These are phyloP conservation scores for Didymella sp. DNA, from an alignment of 2,329 filamentous ascomycete species.

Conservation along the genomic window DNA sequence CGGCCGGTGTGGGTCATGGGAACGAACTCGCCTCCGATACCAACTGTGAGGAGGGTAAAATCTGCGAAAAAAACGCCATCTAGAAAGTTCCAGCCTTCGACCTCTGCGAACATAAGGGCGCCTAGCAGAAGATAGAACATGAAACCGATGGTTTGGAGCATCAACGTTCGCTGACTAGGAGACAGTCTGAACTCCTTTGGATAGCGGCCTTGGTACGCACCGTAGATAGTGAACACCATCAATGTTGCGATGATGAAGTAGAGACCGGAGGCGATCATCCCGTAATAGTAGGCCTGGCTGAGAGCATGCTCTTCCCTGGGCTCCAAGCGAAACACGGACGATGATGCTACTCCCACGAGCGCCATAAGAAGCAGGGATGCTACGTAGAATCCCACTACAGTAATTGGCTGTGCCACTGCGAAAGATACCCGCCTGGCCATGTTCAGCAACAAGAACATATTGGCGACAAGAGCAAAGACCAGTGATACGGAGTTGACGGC, in stretches of 20 bases:
- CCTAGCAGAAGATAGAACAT: conserved; percentile 58
- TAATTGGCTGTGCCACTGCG: conserved; percentile 64
- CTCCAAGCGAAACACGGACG: conserved; percentile 53
- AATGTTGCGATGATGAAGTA: conserved; percentile 64
- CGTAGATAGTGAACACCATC: conserved; percentile 63
- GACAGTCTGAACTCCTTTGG: conserved; percentile 64
- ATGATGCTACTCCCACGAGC: conserved; percentile 58
- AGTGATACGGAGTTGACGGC: conserved; percentile 65
- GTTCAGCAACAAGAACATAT: conserved; percentile 63
- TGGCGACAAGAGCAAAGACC: conserved; percentile 61
- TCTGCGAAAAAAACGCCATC: conserved; percentile 64
- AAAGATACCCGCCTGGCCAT: conserved; percentile 65
- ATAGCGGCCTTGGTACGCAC: conserved; percentile 62
- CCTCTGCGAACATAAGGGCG: conserved; percentile 55
- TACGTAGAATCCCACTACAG: conserved; percentile 65
- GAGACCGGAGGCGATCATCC: conserved; percentile 62
- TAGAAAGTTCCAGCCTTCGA: conserved; percentile 62
- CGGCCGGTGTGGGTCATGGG: conserved; percentile 59
- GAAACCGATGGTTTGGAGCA: conserved; percentile 61
- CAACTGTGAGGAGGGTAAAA: conserved; percentile 63
- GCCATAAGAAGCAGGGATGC: conserved; percentile 62
- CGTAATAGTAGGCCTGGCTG: conserved; percentile 67
- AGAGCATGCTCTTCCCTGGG: conserved; percentile 56
- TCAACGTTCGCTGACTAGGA: conserved; percentile 62
- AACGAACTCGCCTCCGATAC: conserved; percentile 59